These are phyloP conservation scores for Ailanthus altissimus DNA, from an alignment of 345 rosid genomes.

Conservation along the genomic window DNA sequence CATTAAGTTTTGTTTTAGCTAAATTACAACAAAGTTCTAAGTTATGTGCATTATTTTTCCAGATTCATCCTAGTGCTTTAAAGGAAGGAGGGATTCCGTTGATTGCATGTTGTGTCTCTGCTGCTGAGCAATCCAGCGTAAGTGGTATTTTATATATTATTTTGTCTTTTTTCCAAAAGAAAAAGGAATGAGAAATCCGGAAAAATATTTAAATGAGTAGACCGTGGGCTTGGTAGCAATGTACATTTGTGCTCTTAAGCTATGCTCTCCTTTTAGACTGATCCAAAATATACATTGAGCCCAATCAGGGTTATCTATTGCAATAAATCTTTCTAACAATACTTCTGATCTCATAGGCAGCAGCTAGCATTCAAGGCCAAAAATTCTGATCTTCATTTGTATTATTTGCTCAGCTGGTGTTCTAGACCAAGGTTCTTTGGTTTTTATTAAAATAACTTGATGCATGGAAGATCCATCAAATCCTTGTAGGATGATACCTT, in stretches of 20 bases:
- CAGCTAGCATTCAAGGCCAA: too few species aligned
- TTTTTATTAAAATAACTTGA: too few species aligned
- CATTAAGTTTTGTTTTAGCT: background rate
- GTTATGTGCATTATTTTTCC: constrained; percentile 21
- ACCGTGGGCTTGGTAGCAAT: background rate
- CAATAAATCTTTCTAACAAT: too few species aligned
- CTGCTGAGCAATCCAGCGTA: constrained; percentile 86
- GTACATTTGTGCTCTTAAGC: background rate
- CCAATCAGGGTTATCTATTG: too few species aligned
- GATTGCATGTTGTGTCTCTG: constrained; percentile 83
- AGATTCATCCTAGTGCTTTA: constrained; percentile 92
- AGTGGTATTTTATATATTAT: constrained; percentile 29
- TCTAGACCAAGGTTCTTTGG: too few species aligned
- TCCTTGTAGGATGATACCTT: too few species aligned
- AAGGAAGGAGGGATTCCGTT: constrained; percentile 82
- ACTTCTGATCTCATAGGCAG: too few species aligned
- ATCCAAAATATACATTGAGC: too few species aligned
- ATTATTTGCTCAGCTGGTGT: too few species aligned
- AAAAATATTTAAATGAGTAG: background rate
- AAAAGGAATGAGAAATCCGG: background rate
- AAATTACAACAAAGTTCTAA: background rate
- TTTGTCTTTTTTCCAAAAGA: background rate
- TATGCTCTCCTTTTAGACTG: background rate
- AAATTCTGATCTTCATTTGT: too few species aligned
- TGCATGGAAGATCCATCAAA: too few species aligned